These are phyloP conservation scores for Wickerhamiella cacticola DNA, from an alignment of 805 yeast species.

Conservation along the genomic window DNA sequence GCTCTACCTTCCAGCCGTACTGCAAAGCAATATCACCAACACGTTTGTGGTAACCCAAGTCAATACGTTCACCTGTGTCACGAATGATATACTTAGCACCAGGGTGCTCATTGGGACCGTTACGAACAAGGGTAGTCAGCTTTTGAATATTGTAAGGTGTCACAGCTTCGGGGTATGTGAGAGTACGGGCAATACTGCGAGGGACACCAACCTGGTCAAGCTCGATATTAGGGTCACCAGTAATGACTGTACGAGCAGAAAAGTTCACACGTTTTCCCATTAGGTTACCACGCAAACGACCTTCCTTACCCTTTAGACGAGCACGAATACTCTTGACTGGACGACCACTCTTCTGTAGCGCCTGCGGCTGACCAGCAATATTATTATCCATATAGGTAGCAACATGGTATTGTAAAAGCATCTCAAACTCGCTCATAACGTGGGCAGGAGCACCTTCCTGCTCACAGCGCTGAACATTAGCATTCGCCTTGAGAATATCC, in stretches of 20 bases:
- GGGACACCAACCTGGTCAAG: slow-evolving; percentile 99
- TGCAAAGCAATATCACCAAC: slow-evolving; percentile 97
- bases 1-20: slow-evolving; percentile 98
- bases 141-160: slow-evolving; percentile 95
- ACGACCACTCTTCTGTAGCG: slow-evolving; percentile 95
- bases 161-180: slow-evolving; percentile 93
- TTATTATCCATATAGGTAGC: slow-evolving; percentile 99
- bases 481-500: slow-evolving; percentile 91
- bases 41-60: slow-evolving; percentile 89
- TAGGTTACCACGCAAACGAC: slow-evolving; percentile 93
- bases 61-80: slow-evolving; percentile 98
- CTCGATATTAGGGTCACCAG: slow-evolving; percentile 97
- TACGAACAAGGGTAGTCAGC: slow-evolving; percentile 83
- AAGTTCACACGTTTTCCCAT: slow-evolving; percentile 99
- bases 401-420: slow-evolving; percentile 89
- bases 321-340: slow-evolving; percentile 98
- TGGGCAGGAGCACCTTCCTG: slow-evolving; percentile 99
- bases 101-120: slow-evolving; percentile 98
- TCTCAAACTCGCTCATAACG: slow-evolving; percentile 91
- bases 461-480: slow-evolving; percentile 91
- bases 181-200: slow-evolving; percentile 84
- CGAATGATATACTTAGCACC: slow-evolving; percentile 98
- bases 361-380: slow-evolving; percentile 99
- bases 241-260: slow-evolving; percentile 97
- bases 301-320: slow-evolving; percentile 99